Percentiles rank a stretch among this genome's conserved stretches.
Conservation (phyloP, 2,329 filamentous ascomycete genomes). For the Trichoderma sp. region DNA sequence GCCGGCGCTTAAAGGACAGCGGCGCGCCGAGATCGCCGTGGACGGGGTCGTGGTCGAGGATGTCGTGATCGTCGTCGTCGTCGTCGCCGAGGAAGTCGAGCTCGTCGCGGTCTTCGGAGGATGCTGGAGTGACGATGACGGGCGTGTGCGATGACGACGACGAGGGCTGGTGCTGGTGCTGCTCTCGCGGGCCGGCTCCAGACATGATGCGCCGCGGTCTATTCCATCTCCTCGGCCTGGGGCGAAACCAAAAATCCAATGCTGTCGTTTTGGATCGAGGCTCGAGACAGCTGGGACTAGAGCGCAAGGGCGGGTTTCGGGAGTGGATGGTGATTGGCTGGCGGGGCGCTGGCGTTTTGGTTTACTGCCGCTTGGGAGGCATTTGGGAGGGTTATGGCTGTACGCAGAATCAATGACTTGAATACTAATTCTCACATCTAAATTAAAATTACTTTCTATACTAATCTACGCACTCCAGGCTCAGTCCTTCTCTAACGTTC, state of each 20-base stretch:
- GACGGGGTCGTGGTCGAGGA: constrained; percentile 60
- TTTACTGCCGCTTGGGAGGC: neutral
- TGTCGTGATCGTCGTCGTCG: constrained; percentile 42
- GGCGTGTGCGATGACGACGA: constrained; percentile 40
- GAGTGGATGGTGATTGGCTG: constrained; percentile 18
- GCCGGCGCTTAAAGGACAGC: constrained; percentile 72
- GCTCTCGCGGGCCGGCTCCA: constrained; percentile 39
- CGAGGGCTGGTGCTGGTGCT: constrained; percentile 40
- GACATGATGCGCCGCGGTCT: constrained; percentile 43
- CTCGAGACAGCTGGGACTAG: constrained; percentile 1
- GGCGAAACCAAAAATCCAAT: neutral
- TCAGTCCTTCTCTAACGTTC: neutral
- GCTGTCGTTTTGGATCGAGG: neutral
- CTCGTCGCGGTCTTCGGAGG: constrained; percentile 49
- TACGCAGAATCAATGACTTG: neutral
- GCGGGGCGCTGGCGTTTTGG: neutral
- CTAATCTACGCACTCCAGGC: too few relatives aligned
- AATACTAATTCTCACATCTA: too few relatives aligned
- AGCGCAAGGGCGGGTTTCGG: neutral
- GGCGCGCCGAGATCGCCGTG: constrained; percentile 51
- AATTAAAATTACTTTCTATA: too few relatives aligned
- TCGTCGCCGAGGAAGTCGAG: constrained; percentile 45
- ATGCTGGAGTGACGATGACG: constrained; percentile 31
- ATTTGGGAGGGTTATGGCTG: neutral
- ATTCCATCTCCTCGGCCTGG: constrained; percentile 37